Percentiles rank a stretch among this genome's conserved stretches.
phyloP scores from a whole-genome alignment of 1,139 yeast species.

The Ogataea hybrid region DNA sequence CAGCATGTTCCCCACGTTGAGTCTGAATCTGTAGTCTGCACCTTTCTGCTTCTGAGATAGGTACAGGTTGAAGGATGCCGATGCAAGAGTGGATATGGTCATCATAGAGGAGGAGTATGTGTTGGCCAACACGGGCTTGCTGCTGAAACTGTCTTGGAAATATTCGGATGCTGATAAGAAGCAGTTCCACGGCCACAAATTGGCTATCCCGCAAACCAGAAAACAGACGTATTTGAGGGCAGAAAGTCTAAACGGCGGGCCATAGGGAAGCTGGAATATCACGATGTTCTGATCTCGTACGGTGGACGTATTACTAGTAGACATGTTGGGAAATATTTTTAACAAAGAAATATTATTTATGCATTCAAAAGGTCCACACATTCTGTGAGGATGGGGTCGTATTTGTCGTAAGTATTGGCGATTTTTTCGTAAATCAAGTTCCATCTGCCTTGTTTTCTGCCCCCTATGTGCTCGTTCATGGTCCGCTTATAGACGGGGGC shows the following conservation, averaged over 20 bases:
- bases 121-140: conserved; percentile 50
- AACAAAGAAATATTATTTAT: neutral
- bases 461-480: conserved; percentile 2
- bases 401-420: neutral
- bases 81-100: conserved; percentile 78
- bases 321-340: neutral
- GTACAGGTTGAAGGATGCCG: conserved; percentile 57
- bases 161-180: conserved; percentile 84
- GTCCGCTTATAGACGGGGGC: conserved; percentile 20
- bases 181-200: conserved; percentile 97
- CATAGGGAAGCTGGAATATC: conserved; percentile 13
- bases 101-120: conserved; percentile 83
- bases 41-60: conserved; percentile 67
- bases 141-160: conserved; percentile 63
- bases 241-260: conserved; percentile 29
- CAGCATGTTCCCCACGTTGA: conserved; percentile 55
- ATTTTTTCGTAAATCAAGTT: conserved; percentile 17
- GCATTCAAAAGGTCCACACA: conserved; percentile 16
- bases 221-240: conserved; percentile 60
- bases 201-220: conserved; percentile 67
- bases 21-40: conserved; percentile 59
- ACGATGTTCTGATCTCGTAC: conserved; percentile 9
- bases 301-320: neutral
- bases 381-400: conserved; percentile 7
- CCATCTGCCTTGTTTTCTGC: conserved; percentile 24